Percentiles rank a stretch among this genome's conserved stretches.
phyloP scores from a whole-genome alignment of 169 alveolate genomes.

The Theileria sp. region DNA sequence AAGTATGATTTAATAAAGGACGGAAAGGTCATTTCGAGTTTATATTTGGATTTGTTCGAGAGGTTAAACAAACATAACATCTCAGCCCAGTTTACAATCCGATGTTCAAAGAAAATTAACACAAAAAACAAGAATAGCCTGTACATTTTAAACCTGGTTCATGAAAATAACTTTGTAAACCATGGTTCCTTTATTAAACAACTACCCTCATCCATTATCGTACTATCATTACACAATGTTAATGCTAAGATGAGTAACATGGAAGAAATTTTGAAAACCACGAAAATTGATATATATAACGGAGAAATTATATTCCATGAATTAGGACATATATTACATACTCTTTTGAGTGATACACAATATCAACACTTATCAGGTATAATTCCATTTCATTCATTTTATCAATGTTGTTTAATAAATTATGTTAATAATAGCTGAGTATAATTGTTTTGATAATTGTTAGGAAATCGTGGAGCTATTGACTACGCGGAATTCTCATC shows the following conservation, averaged over 20 bases:
- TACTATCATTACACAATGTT: slow-evolving; percentile 53
- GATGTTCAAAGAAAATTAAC: slow-evolving; percentile 65
- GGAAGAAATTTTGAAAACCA: neutral
- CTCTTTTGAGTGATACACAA: slow-evolving; percentile 71
- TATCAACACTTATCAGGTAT: slow-evolving; percentile 70
- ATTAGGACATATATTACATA: slow-evolving; percentile 77
- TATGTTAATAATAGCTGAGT: too few species aligned
- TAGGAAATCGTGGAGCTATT: slow-evolving; percentile 76
- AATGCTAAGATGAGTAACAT: neutral
- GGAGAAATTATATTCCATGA: slow-evolving; percentile 73
- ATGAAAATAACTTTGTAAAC: slow-evolving; percentile 6
- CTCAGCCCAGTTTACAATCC: slow-evolving; percentile 76
- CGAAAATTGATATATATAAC: slow-evolving; percentile 50
- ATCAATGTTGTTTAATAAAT: neutral
- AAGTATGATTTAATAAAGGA: slow-evolving; percentile 37
- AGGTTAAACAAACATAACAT: slow-evolving; percentile 64
- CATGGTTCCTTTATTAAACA: slow-evolving; percentile 26
- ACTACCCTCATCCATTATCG: slow-evolving; percentile 71
- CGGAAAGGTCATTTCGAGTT: slow-evolving; percentile 26
- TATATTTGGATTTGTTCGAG: slow-evolving; percentile 76
- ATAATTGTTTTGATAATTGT: neutral
- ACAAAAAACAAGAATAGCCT: neutral
- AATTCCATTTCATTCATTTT: too few species aligned
- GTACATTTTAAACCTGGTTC: neutral
- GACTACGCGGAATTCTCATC: slow-evolving; percentile 80